A percentile compares a stretch with the other conserved stretches of the same genome.
phyloP scores from a whole-genome alignment of 257 asterid species.

The Gynochthodes officinalis region DNA sequence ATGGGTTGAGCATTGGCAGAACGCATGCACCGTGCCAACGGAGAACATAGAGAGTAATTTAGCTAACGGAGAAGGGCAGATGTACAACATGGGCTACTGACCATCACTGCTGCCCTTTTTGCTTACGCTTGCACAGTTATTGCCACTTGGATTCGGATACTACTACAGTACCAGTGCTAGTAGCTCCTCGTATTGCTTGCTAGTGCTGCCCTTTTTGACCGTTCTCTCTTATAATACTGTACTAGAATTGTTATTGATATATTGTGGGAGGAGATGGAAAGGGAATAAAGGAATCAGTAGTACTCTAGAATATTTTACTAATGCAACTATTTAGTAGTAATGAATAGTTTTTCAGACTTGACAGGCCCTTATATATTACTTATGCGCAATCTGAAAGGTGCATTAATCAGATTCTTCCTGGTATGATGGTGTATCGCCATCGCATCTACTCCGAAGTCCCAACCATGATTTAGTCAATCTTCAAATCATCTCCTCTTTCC shows the following conservation, averaged over 20 bases:
- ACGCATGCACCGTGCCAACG: slow-evolving; percentile 11
- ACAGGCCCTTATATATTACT: no score
- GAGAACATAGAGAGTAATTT: background rate
- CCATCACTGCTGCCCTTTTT: slow-evolving; percentile 11
- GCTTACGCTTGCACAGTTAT: slow-evolving; percentile 36
- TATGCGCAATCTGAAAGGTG: background rate
- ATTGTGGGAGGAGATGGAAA: no score
- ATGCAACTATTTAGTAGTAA: no score
- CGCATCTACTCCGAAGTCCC: slow-evolving; percentile 1
- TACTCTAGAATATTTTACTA: no score
- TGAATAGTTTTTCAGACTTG: slow-evolving; percentile 4
- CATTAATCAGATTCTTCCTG: background rate
- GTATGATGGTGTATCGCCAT: slow-evolving; percentile 6
- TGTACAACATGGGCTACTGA: slow-evolving; percentile 20
- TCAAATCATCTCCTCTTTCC: background rate
- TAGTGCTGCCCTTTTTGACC: slow-evolving; percentile 20
- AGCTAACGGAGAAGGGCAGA: slow-evolving; percentile 27
- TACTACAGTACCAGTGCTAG: no score
- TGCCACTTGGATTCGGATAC: slow-evolving; percentile 14
- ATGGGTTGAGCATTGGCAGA: background rate
- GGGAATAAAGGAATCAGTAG: no score
- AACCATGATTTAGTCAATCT: background rate
- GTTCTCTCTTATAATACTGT: background rate
- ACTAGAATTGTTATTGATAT: no score
- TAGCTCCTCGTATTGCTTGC: no score